phyloP scores from a whole-genome alignment of 1,284 basidiomycete genomes.

The Cryptococcus deneoformans region DNA sequence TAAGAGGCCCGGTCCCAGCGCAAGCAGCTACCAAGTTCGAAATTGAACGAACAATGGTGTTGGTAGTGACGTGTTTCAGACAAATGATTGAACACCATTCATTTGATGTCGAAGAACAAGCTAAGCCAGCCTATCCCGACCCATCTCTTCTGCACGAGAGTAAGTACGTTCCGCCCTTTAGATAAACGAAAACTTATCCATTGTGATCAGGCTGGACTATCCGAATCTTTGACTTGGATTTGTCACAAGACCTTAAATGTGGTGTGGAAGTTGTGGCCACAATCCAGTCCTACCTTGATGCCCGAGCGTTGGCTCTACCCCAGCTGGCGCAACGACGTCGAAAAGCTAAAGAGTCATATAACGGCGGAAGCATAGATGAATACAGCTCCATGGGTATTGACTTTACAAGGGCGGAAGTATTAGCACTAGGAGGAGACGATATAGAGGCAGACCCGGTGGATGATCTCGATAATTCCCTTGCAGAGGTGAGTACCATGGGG shows the following conservation, averaged over 20 bases:
- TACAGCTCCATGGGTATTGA: constrained; percentile 46
- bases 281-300: constrained; percentile 64
- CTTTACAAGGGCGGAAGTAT: constrained; percentile 35
- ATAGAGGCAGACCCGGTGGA: constrained; percentile 27
- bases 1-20: constrained; percentile 1
- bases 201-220: constrained; percentile 59
- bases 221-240: constrained; percentile 58
- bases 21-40: constrained; percentile 31
- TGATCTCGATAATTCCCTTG: constrained; percentile 39
- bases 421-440: constrained; percentile 34
- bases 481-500: constrained; percentile 28
- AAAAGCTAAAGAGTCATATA: constrained; percentile 42
- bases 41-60: constrained; percentile 49
- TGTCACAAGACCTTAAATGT: constrained; percentile 55
- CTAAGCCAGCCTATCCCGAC: constrained; percentile 60
- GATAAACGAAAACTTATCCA: background rate
- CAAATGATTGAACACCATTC: constrained; percentile 60
- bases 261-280: constrained; percentile 60
- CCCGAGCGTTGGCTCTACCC: constrained; percentile 58
- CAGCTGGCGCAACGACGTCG: constrained; percentile 50
- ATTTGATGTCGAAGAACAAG: constrained; percentile 41
- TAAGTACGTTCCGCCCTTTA: constrained; percentile 41
- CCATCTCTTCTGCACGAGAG: constrained; percentile 60
- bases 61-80: constrained; percentile 62
- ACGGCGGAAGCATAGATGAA: constrained; percentile 70